Conservation (phyloP, 495 filamentous ascomycete genomes). For the Talaromyces ruber region DNA sequence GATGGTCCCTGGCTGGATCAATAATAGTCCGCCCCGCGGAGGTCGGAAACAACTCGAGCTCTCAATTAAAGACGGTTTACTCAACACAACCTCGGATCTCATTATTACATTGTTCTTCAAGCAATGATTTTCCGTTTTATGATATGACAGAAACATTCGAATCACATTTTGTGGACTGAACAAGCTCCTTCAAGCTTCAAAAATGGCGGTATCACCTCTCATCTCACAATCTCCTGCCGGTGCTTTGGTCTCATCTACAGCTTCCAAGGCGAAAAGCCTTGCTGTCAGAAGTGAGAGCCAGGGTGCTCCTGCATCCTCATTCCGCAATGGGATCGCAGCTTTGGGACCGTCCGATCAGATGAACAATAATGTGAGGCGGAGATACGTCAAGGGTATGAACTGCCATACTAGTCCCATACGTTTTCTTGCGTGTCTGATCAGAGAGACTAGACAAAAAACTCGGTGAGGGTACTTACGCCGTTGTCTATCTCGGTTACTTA, state of each 20-base stretch:
- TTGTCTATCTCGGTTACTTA: slow-evolving; percentile 82
- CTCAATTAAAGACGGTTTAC: not conserved
- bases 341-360: slow-evolving; percentile 73
- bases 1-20: slow-evolving; percentile 2
- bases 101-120: not conserved
- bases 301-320: not conserved
- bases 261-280: not conserved
- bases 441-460: slow-evolving; percentile 63
- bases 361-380: slow-evolving; percentile 76
- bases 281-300: not conserved
- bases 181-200: not conserved
- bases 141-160: not conserved
- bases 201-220: slow-evolving; percentile 5
- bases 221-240: not conserved
- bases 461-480: slow-evolving; percentile 94
- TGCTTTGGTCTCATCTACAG: not conserved
- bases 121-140: not conserved
- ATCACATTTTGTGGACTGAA: not conserved
- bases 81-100: not conserved
- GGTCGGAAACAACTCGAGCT: not conserved
- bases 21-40: not conserved
- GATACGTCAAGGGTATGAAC: slow-evolving; percentile 74
- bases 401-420: not conserved
- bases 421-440: not conserved
- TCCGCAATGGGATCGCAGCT: not conserved